A percentile compares a stretch with the other conserved stretches of the same genome.
Conservation (phyloP, 2,329 filamentous ascomycete genomes). For the Aspergillus floridensis region DNA sequence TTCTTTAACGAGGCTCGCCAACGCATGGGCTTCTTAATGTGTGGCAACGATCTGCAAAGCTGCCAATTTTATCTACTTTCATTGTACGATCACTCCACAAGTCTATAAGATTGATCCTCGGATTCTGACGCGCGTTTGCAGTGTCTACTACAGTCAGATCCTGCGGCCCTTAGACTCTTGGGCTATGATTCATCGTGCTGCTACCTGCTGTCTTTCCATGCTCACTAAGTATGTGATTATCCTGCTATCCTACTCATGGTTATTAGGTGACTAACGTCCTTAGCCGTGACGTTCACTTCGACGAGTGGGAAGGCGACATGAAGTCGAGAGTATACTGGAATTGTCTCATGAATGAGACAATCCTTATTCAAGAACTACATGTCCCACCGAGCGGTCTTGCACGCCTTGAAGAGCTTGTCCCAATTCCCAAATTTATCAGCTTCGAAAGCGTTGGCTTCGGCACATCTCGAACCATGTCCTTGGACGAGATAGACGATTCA, state of each 20-base stretch:
- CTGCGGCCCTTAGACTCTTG: conserved; percentile 55
- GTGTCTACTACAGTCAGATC: conserved; percentile 52
- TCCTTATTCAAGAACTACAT: conserved; percentile 55
- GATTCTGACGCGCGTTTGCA: conserved; percentile 10
- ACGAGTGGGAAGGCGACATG: conserved; percentile 57
- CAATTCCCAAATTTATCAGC: conserved; percentile 53
- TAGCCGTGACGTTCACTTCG: conserved; percentile 43
- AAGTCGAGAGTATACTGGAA: conserved; percentile 57
- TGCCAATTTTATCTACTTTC: conserved; percentile 55
- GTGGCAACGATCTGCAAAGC: conserved; percentile 50
- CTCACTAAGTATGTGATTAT: conserved; percentile 41
- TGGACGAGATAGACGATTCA: conserved; percentile 49
- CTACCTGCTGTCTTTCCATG: conserved; percentile 49
- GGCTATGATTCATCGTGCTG: conserved; percentile 53
- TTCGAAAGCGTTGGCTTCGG: conserved; percentile 40
- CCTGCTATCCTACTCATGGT: background rate
- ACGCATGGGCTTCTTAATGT: conserved; percentile 53
- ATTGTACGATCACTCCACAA: conserved; percentile 32
- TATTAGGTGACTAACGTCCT: conserved; percentile 5
- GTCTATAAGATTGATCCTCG: background rate
- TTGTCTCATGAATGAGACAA: conserved; percentile 55
- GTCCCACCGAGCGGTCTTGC: conserved; percentile 52
- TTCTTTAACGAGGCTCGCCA: conserved; percentile 57
- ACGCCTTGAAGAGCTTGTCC: conserved; percentile 52
- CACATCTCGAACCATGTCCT: conserved; percentile 28